Conservation (phyloP, 257 asterid genomes). For the Leptodermis oblonga region DNA sequence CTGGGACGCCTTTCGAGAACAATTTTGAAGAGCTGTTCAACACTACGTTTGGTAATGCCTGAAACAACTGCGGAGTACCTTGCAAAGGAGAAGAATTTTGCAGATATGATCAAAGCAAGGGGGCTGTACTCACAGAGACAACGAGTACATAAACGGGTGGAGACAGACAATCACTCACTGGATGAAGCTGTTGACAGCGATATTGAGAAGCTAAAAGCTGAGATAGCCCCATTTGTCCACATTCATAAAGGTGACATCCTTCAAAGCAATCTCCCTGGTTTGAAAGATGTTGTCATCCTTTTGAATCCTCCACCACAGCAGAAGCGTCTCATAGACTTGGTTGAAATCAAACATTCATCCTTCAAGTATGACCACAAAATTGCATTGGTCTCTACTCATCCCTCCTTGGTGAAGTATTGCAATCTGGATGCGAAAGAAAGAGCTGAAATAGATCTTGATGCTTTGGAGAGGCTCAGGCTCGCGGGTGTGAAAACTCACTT, state of each 20-base stretch:
- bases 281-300: constrained; percentile 40
- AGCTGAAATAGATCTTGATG: constrained; percentile 18
- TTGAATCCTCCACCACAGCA: constrained; percentile 44
- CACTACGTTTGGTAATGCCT: constrained; percentile 52
- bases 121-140: neutral
- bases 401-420: constrained; percentile 37
- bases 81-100: constrained; percentile 24
- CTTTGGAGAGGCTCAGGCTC: constrained; percentile 26
- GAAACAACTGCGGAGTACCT: constrained; percentile 33
- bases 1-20: constrained; percentile 73
- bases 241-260: no score
- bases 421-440: constrained; percentile 20
- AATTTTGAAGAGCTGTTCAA: constrained; percentile 53
- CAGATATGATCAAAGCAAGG: constrained; percentile 24
- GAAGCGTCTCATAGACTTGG: constrained; percentile 30
- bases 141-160: neutral
- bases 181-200: no score
- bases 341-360: constrained; percentile 17
- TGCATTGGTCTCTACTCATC: constrained; percentile 64
- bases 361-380: constrained; percentile 35
- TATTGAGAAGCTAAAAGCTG: no score
- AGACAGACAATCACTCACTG: constrained; percentile 43
- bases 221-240: no score
- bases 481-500: constrained; percentile 61
- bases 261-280: no score